Evolutionary conservation across 495 filamentous ascomycete genomes (phyloP), one percentile per base, ranked within the genome.

Genomic region (Podospora appendiculata): DNA sequence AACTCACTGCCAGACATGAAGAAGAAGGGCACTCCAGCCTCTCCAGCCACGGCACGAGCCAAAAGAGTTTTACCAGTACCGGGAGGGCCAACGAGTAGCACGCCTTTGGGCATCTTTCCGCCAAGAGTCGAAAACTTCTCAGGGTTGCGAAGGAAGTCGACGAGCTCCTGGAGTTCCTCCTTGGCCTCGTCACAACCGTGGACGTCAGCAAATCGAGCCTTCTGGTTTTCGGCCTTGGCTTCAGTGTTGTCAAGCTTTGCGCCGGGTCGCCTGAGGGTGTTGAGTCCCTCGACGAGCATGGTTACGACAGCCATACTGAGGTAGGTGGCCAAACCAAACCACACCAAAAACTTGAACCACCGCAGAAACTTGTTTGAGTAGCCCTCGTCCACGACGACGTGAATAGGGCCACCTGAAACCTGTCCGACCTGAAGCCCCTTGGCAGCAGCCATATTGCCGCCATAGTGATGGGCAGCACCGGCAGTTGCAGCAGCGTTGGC

Each of bases 1-100:
- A 98, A 98, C 67, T 98, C 94, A 51, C 87, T 91, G 32, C 93
- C 93, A 58, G 94, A 97, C 92, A 98, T 96, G 78, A 93, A 97
- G 79, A 96, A 98, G 79, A 96, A 97, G 1, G 93, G 93, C 17
- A 97, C 94, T 52, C 93, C 93, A 41, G 93, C 90, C 74, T 98
- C 93, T 32, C 93, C 93, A 49, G 93, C 93, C 47, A 98, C 93
- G 10, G 93, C 93, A 57, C 94, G 87, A 52, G 93, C 93, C 51
- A 98, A 80, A 40, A 98, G 79, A n/a, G 93, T 98, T 70, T 98
- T 98, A 70, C 93, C 93, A 47, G 93, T 98, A 70, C 93, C 93
- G 34, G 93, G 93, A 61, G 93, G 93, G 8, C 93, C 93, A 62
- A 96, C 89, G 41, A 98, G 79, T 41, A 98, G 78, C 59, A 97